phyloP scores from a whole-genome alignment of 2,329 filamentous ascomycete species.

The Periconia sp. region DNA sequence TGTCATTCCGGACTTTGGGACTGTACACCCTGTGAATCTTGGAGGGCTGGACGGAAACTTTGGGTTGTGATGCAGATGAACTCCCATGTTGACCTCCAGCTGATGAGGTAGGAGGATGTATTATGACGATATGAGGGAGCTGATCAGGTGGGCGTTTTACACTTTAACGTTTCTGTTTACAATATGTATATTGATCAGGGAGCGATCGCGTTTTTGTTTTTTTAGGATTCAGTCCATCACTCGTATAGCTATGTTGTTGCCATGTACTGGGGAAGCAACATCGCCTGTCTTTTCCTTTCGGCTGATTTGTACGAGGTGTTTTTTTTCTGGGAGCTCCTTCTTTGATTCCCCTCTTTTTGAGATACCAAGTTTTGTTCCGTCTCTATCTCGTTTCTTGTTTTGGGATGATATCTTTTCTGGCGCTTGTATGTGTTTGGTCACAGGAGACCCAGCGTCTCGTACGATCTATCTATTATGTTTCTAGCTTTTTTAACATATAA shows the following conservation, averaged over 20 bases:
- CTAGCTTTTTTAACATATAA: too few relatives aligned
- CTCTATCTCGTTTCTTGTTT: background rate
- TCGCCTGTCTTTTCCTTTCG: too few relatives aligned
- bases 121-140: background rate
- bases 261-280: too few relatives aligned
- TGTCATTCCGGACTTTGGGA: conserved; percentile 39
- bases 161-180: too few relatives aligned
- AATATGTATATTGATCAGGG: too few relatives aligned
- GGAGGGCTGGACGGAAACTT: conserved; percentile 45
- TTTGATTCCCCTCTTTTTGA: background rate
- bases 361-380: background rate
- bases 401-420: background rate
- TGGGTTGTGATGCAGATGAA: conserved; percentile 32
- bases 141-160: background rate
- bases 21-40: conserved; percentile 24
- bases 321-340: too few relatives aligned
- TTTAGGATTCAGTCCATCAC: too few relatives aligned
- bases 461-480: background rate
- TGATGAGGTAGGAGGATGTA: background rate
- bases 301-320: too few relatives aligned
- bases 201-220: too few relatives aligned
- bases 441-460: too few relatives aligned
- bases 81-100: background rate
- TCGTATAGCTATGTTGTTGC: too few relatives aligned
- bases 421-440: too few relatives aligned